Base-by-base conservation (phyloP, 2,329 filamentous ascomycete species). In the Ophiostoma perfectum region DNA sequence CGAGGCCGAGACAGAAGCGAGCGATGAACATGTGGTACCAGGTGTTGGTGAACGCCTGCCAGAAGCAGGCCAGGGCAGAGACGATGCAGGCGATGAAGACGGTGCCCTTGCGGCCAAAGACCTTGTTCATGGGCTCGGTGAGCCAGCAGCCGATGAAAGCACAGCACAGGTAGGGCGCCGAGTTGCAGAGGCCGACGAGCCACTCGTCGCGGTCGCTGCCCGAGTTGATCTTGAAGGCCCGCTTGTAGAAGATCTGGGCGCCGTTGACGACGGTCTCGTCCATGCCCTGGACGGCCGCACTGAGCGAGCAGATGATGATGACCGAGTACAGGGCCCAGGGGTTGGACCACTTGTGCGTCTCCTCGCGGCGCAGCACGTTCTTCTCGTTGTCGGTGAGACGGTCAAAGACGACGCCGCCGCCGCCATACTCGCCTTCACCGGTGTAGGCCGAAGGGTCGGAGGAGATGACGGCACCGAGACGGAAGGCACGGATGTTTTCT, bases 141-240 rank as follows among this genome's bases (percentile, higher is more conserved):
- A 89, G 80, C 90, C 90, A 92, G 77, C 89, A 92, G 27, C 89
- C 88, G 64, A 89, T 76, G 60, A 91, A 77, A 3, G 88, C 87
- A 72, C 87, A 91, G 78, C 86, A 86, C 36, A 91, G 82, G 72
- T 89, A 88, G 0, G 86, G 86, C 0, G 83, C 83, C 62, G 78
- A 81, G 74, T 91, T 91, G 49, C 84, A 79, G 6, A 90, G 81
- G 6, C 87, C 89, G 38, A 85, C 79, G 5, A 90, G 81, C 38
- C 87, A 89, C 66, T 78, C 80, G 71, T 81, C 79, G 67, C 78
- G 74, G 66, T 82, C 78, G 47, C 81, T 81, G 52, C 83, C 75
- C 39, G 80, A 71, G 73, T 82, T 81, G 67, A 90, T 89, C 27
- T 84, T 84, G 70, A 91, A 90, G 69, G 87, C 80, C 1, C 75